A percentile compares a stretch with the other conserved stretches of the same genome.
Conservation (phyloP, 495 filamentous ascomycete genomes). For the Talaromyces borbonicus region DNA sequence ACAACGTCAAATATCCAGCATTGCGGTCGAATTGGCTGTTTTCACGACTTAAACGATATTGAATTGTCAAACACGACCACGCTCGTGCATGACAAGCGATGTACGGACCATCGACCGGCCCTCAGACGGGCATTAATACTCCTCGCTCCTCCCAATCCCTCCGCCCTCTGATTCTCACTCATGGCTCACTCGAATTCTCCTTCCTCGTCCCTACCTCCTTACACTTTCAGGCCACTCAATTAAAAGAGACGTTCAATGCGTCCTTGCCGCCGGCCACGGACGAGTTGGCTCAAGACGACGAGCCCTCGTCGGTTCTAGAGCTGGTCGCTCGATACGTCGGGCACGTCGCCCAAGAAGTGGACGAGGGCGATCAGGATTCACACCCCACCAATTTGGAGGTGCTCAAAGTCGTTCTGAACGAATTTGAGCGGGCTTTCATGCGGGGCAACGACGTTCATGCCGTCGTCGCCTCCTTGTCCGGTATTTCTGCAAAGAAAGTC, state of each 20-base stretch:
- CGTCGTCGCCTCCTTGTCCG: conserved; percentile 70
- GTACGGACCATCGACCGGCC: conserved; percentile 77
- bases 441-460: conserved; percentile 95
- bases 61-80: conserved; percentile 1
- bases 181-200: conserved; percentile 90
- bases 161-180: conserved; percentile 76
- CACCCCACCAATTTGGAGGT: conserved; percentile 80
- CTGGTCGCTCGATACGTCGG: conserved; percentile 88
- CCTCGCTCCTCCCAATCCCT: conserved; percentile 83
- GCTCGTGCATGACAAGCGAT: conserved; percentile 33
- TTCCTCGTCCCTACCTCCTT: conserved; percentile 88
- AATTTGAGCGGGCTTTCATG: conserved; percentile 92
- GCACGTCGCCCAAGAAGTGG: conserved; percentile 73
- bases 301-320: conserved; percentile 86
- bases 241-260: conserved; percentile 76
- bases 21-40: not conserved
- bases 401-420: conserved; percentile 77
- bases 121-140: conserved; percentile 90
- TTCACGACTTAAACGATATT: conserved; percentile 10
- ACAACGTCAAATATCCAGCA: not conserved
- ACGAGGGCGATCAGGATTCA: conserved; percentile 81
- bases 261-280: conserved; percentile 86
- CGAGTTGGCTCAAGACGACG: conserved; percentile 93
- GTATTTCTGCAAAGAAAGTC: conserved; percentile 82
- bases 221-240: conserved; percentile 89